Evolutionary conservation across 2,329 filamentous ascomycete genomes (phyloP), one percentile per base, ranked within the genome.

Genomic region (Westerdykella ornata): DNA sequence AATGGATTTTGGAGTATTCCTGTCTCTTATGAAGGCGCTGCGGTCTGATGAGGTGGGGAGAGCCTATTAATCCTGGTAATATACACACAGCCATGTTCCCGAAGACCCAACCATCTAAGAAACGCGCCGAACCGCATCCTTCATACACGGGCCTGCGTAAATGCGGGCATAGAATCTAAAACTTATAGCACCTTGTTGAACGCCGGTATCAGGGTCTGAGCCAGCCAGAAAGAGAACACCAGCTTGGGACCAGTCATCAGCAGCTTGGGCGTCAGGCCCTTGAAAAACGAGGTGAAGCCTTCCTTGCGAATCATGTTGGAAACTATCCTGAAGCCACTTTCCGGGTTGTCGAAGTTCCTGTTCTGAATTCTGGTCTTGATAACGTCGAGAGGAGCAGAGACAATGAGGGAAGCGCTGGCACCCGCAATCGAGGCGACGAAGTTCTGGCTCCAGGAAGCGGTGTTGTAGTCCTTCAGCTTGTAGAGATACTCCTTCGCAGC

Each of bases 291-390:
- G 13, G 76, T 73, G 44, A 84, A 65, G 16, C 90, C 92, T 70
- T 98, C 92, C 56, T 95, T 80, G 74, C 82, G 86, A 51, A 86
- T 79, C 92, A 98, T 98, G 67, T 88, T 94, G 49, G 81, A 77
- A 48, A 98, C 72, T 57, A 98, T 97, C 60, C 81, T 80, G 77
- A 95, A 88, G 33, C 92, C 92, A 56, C 85, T 85, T 74, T 97
- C 88, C 45, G 90, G 90, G 75, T 95, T 92, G 51, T 98, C 92
- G 59, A 98, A 98, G 76, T 98, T 97, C 63, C 85, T 81, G 78
- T 97, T 97, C 73, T 97, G 90, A 59, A 97, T 95, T 61, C 90
- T 82, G 45, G 90, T 96, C 79, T 97, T 97, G 78, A 97, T 92
- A 56, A 97, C 90, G 64, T 97, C 90, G 45, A 97, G 78, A 19